Conservation (phyloP, 2,329 filamentous ascomycete genomes). For the Cladosporium oxysporum region DNA sequence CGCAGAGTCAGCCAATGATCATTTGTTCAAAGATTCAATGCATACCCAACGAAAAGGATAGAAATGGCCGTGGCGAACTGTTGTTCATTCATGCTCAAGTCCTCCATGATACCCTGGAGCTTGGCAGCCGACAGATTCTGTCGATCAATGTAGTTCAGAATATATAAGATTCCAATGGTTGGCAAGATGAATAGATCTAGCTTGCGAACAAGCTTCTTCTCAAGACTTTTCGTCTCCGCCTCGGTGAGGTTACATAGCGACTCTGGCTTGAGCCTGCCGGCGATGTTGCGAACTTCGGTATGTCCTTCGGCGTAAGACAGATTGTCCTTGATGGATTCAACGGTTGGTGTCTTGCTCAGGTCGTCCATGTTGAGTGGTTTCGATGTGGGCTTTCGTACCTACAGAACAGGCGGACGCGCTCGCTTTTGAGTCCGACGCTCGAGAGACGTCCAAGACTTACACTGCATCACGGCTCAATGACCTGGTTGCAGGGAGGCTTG, state of each 20-base stretch:
- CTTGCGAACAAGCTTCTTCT: conserved; percentile 64
- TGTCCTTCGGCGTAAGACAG: conserved; percentile 17
- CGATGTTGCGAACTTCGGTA: conserved; percentile 19
- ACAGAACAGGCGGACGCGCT: conserved; percentile 1
- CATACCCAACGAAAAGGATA: conserved; percentile 44
- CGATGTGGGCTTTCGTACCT: neutral
- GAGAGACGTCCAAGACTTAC: neutral
- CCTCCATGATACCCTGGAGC: conserved; percentile 41
- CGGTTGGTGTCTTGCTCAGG: conserved; percentile 15
- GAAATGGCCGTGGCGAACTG: conserved; percentile 49
- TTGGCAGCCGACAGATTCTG: conserved; percentile 24
- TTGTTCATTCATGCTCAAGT: conserved; percentile 46
- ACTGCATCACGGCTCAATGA: conserved; percentile 5
- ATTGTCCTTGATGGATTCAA: conserved; percentile 10
- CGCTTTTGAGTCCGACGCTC: conserved; percentile 11
- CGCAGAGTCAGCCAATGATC: neutral
- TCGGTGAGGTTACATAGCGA: conserved; percentile 2
- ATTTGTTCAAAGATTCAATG: neutral
- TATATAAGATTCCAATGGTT: conserved; percentile 58
- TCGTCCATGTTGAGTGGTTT: conserved; percentile 8
- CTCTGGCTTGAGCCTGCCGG: conserved; percentile 17
- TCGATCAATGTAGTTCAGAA: conserved; percentile 25
- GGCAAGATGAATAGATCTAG: conserved; percentile 69
- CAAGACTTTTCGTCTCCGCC: conserved; percentile 31
- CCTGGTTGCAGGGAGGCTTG: neutral